Evolutionary conservation across 352 stramenopile species (phyloP).

Genomic region (Phytophthora aleatoria): DNA sequence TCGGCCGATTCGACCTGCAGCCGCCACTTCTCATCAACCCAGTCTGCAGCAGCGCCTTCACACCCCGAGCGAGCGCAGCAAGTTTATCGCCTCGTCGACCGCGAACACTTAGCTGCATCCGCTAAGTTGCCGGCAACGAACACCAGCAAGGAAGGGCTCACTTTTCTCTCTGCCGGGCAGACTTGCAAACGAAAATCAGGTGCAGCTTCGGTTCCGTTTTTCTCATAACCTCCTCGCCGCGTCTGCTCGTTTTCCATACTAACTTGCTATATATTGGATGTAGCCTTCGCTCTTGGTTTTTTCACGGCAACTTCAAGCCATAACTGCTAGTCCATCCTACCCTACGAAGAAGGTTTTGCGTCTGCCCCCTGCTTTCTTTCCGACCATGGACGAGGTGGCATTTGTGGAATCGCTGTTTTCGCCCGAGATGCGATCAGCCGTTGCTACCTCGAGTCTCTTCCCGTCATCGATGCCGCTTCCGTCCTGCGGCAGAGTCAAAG

Average conservation of each 20-base stretch:
- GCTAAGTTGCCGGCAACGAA: background rate
- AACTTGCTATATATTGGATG: background rate
- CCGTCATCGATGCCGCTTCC: constrained; percentile 11
- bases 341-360: constrained; percentile 19
- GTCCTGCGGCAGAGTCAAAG: constrained; percentile 30
- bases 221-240: constrained; percentile 9
- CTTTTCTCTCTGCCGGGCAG: constrained; percentile 5
- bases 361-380: background rate
- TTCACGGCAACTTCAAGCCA: constrained; percentile 33
- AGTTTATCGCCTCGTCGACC: background rate
- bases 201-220: constrained; percentile 16
- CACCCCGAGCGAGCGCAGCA: background rate
- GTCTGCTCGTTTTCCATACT: constrained; percentile 22
- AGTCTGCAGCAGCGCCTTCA: constrained; percentile 1
- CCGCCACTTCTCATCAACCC: constrained; percentile 1
- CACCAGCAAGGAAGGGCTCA: background rate
- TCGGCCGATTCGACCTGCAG: background rate
- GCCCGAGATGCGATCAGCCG: constrained; percentile 48
- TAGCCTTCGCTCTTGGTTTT: constrained; percentile 15
- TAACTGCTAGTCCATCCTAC: constrained; percentile 16
- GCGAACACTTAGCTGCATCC: constrained; percentile 1
- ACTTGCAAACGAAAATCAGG: constrained; percentile 28
- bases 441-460: constrained; percentile 26
- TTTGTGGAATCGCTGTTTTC: constrained; percentile 74
- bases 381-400: constrained; percentile 62